Conservation (phyloP, 2,329 filamentous ascomycete species). For the Epicoccum nigrum region DNA sequence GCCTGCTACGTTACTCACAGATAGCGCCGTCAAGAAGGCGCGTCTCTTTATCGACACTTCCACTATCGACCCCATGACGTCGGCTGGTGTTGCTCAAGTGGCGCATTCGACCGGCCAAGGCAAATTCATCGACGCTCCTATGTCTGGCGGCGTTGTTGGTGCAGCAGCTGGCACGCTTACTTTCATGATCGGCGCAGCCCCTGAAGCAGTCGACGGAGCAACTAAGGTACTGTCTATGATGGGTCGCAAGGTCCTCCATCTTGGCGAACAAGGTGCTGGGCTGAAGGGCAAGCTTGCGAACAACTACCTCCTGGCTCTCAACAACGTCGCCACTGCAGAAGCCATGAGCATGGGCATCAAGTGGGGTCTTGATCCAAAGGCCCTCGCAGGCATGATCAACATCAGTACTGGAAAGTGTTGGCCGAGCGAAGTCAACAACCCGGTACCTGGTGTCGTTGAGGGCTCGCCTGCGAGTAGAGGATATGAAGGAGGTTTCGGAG, state of each 20-base stretch:
- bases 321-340: slow-evolving; percentile 77
- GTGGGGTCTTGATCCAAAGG: slow-evolving; percentile 68
- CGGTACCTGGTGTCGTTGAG: slow-evolving; percentile 82
- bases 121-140: slow-evolving; percentile 89
- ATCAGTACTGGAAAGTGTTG: slow-evolving; percentile 93
- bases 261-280: slow-evolving; percentile 83
- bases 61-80: slow-evolving; percentile 91
- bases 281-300: slow-evolving; percentile 94
- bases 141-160: slow-evolving; percentile 95
- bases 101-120: slow-evolving; percentile 72
- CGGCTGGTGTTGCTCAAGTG: slow-evolving; percentile 73
- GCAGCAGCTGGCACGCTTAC: slow-evolving; percentile 86
- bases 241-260: slow-evolving; percentile 85
- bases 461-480: slow-evolving; percentile 76
- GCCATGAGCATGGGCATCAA: slow-evolving; percentile 70
- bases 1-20: slow-evolving; percentile 58
- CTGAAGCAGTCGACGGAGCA: slow-evolving; percentile 66
- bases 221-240: slow-evolving; percentile 77
- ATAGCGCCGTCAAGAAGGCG: slow-evolving; percentile 58
- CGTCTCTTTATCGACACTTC: slow-evolving; percentile 95
- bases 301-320: slow-evolving; percentile 93
- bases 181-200: slow-evolving; percentile 87
- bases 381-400: slow-evolving; percentile 86
- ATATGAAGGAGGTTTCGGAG: slow-evolving; percentile 62
- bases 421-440: slow-evolving; percentile 96